Evolutionary conservation across 441 rosid species (phyloP).

Genomic region (Raphanus hybrid): DNA sequence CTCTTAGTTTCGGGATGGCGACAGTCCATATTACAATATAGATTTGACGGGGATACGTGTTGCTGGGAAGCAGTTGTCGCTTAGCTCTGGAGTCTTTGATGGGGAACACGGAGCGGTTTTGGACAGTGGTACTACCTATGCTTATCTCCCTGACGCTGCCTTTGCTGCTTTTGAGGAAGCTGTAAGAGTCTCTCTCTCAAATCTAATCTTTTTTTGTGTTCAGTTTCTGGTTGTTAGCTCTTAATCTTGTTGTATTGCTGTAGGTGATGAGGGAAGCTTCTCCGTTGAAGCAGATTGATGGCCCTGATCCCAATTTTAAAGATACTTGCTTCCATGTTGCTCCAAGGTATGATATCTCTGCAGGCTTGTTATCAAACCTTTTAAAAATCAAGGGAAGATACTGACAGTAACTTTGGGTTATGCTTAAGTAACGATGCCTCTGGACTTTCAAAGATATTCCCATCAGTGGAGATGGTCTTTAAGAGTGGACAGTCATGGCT

Average conservation of each 20-base stretch:
- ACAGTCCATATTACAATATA: constrained; percentile 96
- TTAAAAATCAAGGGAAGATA: constrained; percentile 2
- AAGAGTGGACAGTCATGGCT: constrained; percentile 70
- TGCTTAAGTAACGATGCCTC: constrained; percentile 58
- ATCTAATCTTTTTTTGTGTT: not conserved
- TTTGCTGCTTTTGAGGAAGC: constrained; percentile 77
- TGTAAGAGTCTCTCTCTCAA: constrained; percentile 48
- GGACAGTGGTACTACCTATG: constrained; percentile 94
- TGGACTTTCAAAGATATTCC: constrained; percentile 65
- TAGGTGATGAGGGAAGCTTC: constrained; percentile 70
- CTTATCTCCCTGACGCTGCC: constrained; percentile 85
- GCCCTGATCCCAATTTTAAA: constrained; percentile 91
- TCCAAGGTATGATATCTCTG: constrained; percentile 63
- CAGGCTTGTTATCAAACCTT: constrained; percentile 9
- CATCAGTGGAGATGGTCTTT: constrained; percentile 75
- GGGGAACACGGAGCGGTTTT: constrained; percentile 77
- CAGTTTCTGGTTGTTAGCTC: not conserved
- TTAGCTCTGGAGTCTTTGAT: constrained; percentile 70
- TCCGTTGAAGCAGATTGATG: constrained; percentile 65
- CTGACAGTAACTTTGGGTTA: constrained; percentile 35
- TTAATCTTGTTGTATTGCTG: constrained; percentile 30
- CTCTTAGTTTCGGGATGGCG: constrained; percentile 93
- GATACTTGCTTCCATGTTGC: constrained; percentile 87
- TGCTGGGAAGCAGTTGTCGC: constrained; percentile 78
- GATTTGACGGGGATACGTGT: constrained; percentile 92